Base-by-base conservation (phyloP, 148 eudicot species). In the Diospyros kaki region DNA sequence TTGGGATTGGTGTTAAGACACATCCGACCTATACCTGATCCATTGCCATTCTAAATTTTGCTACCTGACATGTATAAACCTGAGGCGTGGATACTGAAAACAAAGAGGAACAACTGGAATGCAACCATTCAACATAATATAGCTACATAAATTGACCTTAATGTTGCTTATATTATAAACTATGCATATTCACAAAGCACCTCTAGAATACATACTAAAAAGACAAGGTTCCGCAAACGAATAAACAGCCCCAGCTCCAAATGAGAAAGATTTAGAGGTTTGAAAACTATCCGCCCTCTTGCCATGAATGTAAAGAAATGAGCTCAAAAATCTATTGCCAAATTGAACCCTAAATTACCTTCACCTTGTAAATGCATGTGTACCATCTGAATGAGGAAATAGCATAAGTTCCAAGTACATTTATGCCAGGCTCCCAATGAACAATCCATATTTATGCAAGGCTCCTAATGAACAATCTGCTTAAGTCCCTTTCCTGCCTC, bases 221-320 rank as follows among this genome's bases (percentile, higher is more conserved):
- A 54, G 6, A 43, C 6, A 54, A 70, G 60, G 40, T 69, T 52
- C 73, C 73, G 41, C 62, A 39, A 40, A 14, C 73, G 4, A 39
- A 69, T 53, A 61, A 54, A 54, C 61, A 70, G 6, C 42, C 79
- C 50, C 56, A 40, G 68, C 46, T 50, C 68, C 79, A 76, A 46
- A 68, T 62, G 71, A 58, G 58, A 67, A 9, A 68, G 45, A 68
- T 60, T 69, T 69, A 51, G 18, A 28, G 50, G n/a, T 76, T 68
- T 52, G 13, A 42, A 54, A 70, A 54, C 38, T 69, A 41, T 69
- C 18, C 42, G 28, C 42, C 69, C 40, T 67, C 40, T 56, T 46
- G 28, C 68, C 44, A 45, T 64, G 50, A 66, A 60, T 4, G 9
- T 14, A 67, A 14, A 2, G 40, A 60, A 75, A 48, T 48, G 64